Base-by-base conservation (phyloP, 345 rosid species). In the Eutrema japonicum region DNA sequence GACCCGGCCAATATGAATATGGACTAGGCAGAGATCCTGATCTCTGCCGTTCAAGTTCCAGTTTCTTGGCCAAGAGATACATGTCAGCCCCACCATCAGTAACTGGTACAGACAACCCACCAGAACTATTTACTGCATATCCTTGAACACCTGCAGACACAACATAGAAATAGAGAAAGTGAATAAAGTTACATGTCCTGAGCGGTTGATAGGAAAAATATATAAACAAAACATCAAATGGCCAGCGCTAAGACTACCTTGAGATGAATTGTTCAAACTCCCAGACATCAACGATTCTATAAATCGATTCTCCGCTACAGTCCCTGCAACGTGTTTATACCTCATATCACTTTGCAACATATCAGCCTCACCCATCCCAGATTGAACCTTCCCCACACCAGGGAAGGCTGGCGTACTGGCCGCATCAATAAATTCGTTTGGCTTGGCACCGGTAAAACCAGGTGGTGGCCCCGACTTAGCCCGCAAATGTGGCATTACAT, bases 401-500 rank as follows among this genome's bases (percentile, higher is more conserved):
- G 78, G 66, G 55, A 76, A 78, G 79, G 78, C 81, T 27, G 93
- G 73, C 77, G 80, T 78, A 72, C 54, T 80, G 7, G 84, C 71
- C 64, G 81, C 61, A 77, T 87, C 96, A 18, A 76, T 62, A 29
- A 53, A 40, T 67, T 95, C 97, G 66, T 67, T 83, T 68, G 45
- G 97, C 80, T 95, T 95, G 46, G 86, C 78, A n/a, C 59, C 79
- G n/a, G 80, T 71, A 83, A 95, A 95, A 54, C 99, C 98, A 79
- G 99, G 97, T 4, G 99, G 99, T 41, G 99, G 98, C 58, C 97
- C 86, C 6, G 96, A 96, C 82, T 95, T 95, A 55, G 97, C 91
- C 61, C 94, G 86, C 73, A 95, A 80, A 80, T 95, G 99, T 66
- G 99, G 99, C 98, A 92, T 95, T 30, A 89, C 92, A 84, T 95